phyloP scores from a whole-genome alignment of 768 basidiomycete genomes.

The Lepiota venenata region DNA sequence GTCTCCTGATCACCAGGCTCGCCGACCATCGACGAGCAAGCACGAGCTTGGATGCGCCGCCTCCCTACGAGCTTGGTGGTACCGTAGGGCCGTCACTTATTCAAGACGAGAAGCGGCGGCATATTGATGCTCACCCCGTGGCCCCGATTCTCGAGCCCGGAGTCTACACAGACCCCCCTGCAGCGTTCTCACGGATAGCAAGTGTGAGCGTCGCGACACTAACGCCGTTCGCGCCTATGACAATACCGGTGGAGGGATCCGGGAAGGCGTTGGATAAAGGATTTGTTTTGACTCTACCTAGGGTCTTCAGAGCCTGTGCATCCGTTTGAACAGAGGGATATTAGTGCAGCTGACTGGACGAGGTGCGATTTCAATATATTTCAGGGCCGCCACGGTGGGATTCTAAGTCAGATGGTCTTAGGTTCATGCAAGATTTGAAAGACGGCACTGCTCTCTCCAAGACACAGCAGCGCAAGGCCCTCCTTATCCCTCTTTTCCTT shows the following conservation, averaged over 20 bases:
- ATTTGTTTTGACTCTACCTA: background rate
- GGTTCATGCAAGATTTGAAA: constrained; percentile 4
- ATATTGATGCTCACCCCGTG: background rate
- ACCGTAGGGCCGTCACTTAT: background rate
- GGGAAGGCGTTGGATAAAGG: constrained; percentile 8
- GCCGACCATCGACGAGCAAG: background rate
- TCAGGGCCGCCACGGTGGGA: no score
- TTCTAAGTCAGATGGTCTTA: background rate
- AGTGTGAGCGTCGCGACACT: background rate
- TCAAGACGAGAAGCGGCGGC: background rate
- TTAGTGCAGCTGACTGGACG: constrained; percentile 2
- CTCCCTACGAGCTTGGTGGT: background rate
- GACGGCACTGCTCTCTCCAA: background rate
- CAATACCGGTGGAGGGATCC: background rate
- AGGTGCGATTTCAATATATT: background rate
- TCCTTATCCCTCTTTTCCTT: background rate
- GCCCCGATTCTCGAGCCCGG: background rate
- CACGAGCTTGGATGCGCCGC: background rate
- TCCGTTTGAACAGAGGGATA: constrained; percentile 6
- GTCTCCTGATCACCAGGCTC: no score
- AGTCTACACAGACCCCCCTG: background rate
- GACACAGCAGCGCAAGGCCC: background rate
- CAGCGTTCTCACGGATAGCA: constrained; percentile 1
- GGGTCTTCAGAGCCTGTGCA: background rate
- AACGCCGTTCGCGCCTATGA: background rate